Evolutionary conservation across 2,329 filamentous ascomycete genomes (phyloP).

Genomic region (Lecanosticta acicola): DNA sequence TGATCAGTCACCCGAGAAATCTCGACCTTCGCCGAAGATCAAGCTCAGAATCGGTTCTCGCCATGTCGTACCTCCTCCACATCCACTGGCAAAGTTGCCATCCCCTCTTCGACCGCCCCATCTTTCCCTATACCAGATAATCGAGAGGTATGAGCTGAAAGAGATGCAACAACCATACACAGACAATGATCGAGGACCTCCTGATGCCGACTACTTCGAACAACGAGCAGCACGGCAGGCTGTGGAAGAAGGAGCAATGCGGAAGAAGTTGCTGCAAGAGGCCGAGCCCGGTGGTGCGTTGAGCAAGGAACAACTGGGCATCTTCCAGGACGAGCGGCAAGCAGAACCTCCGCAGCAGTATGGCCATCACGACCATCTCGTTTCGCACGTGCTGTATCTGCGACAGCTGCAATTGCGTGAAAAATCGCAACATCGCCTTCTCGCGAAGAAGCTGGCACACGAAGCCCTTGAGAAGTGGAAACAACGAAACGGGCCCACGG

Average conservation of each 20-base stretch:
- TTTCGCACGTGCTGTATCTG: constrained; percentile 73
- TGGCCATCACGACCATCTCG: constrained; percentile 79
- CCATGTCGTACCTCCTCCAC: constrained; percentile 23
- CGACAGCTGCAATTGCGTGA: constrained; percentile 74
- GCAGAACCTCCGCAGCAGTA: constrained; percentile 75
- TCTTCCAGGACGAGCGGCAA: constrained; percentile 40
- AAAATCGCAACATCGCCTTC: constrained; percentile 67
- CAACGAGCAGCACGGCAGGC: constrained; percentile 23
- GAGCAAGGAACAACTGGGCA: constrained; percentile 55
- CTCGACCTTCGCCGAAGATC: constrained; percentile 26
- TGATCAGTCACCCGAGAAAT: constrained; percentile 15
- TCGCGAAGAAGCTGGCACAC: constrained; percentile 73
- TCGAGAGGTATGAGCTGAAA: constrained; percentile 31
- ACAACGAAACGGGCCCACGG: constrained; percentile 65
- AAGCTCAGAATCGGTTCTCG: constrained; percentile 26
- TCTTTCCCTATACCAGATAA: constrained; percentile 28
- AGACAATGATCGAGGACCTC: constrained; percentile 30
- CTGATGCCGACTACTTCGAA: constrained; percentile 23
- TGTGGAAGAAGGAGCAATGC: constrained; percentile 25
- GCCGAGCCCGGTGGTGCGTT: constrained; percentile 69
- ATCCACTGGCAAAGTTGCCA: constrained; percentile 29
- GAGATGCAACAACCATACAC: constrained; percentile 31
- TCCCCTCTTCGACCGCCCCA: constrained; percentile 25
- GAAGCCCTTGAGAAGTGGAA: constrained; percentile 72
- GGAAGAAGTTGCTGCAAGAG: constrained; percentile 60